Conservation (phyloP, 768 basidiomycete genomes). For the Calocybe gangraenosa region DNA sequence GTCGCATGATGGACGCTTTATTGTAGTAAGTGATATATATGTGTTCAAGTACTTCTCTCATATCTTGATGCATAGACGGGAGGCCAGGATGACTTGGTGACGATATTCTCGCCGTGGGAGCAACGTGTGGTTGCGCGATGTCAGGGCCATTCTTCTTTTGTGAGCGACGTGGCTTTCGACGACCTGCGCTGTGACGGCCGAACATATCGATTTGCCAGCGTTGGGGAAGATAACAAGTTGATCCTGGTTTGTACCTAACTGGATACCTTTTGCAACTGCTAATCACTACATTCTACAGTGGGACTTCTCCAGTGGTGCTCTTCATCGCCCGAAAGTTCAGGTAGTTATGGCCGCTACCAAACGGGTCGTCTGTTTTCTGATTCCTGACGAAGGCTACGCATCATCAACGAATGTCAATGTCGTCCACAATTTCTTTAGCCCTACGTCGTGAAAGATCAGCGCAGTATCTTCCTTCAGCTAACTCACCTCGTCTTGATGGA, state of each 20-base stretch:
- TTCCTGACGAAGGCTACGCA: conserved; percentile 40
- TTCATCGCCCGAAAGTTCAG: conserved; percentile 85
- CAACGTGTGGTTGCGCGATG: conserved; percentile 92
- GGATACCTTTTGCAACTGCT: conserved; percentile 1
- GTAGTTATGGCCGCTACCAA: conserved; percentile 32
- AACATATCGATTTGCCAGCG: conserved; percentile 92
- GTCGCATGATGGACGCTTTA: conserved; percentile 94
- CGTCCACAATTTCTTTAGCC: conserved; percentile 72
- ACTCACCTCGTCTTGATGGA: conserved; percentile 33
- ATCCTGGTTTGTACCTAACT: conserved; percentile 58
- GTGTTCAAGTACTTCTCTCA: conserved; percentile 2
- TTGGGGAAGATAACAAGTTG: conserved; percentile 95
- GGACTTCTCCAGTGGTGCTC: conserved; percentile 88
- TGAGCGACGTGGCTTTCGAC: conserved; percentile 87
- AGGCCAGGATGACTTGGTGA: conserved; percentile 94
- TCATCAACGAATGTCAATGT: conserved; percentile 72
- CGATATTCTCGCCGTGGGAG: conserved; percentile 93
- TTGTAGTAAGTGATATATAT: conserved; percentile 51
- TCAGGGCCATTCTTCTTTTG: conserved; percentile 95
- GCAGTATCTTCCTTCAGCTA: conserved; percentile 45
- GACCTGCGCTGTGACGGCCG: conserved; percentile 82
- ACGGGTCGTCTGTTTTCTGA: too few species aligned
- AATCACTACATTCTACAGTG: conserved; percentile 46
- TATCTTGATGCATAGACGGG: conserved; percentile 57
- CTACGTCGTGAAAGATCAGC: conserved; percentile 62